Evolutionary conservation across 768 basidiomycete species (phyloP).

Genomic region (Russula griseocarnosa): DNA sequence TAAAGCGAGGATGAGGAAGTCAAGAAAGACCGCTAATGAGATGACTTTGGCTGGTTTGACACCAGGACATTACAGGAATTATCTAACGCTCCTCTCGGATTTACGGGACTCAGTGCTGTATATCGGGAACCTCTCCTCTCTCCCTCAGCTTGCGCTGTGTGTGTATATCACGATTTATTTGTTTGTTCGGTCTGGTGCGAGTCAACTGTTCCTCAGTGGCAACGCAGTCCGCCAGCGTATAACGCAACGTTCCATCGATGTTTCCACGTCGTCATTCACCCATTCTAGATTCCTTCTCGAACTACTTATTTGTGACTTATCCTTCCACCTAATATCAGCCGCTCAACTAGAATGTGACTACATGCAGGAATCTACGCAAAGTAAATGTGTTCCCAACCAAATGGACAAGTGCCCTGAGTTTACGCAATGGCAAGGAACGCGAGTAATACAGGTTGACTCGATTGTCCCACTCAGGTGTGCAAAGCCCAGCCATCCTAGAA

Average conservation of each 20-base stretch:
- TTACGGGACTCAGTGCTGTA: slow-evolving; percentile 15
- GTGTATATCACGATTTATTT: slow-evolving; percentile 8
- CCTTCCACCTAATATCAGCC: no score
- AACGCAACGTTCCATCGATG: background rate
- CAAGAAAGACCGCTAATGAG: slow-evolving; percentile 35
- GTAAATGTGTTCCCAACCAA: no score
- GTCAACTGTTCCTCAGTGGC: background rate
- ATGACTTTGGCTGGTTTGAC: background rate
- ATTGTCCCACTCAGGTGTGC: no score
- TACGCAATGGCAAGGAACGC: no score
- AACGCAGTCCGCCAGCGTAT: background rate
- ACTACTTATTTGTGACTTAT: no score
- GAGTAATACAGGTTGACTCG: no score
- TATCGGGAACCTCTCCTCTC: slow-evolving; percentile 4
- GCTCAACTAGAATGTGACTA: no score
- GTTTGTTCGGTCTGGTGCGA: background rate
- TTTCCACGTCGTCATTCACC: no score
- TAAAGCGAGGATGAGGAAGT: slow-evolving; percentile 31
- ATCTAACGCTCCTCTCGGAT: slow-evolving; percentile 9
- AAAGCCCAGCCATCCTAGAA: no score
- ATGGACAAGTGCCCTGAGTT: no score
- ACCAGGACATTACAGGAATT: slow-evolving; percentile 6
- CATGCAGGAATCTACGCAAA: no score
- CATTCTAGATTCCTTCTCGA: no score
- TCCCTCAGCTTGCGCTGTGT: slow-evolving; percentile 1